Percentiles rank a stretch among this genome's conserved stretches.
Evolutionary conservation across 768 basidiomycete species (phyloP).

Genomic region (Ramaria sp.): DNA sequence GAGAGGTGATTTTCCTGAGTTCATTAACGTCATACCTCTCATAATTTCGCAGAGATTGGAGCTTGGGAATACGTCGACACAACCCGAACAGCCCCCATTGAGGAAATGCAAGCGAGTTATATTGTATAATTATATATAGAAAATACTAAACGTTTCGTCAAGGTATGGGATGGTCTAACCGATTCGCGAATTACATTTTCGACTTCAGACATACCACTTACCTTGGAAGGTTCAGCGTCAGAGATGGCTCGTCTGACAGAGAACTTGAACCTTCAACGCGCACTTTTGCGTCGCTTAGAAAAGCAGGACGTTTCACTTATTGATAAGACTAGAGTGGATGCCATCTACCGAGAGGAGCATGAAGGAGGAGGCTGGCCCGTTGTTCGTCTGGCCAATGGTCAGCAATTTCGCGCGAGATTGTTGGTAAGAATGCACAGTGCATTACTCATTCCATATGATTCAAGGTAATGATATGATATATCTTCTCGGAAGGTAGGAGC

Average conservation of each 20-base stretch:
- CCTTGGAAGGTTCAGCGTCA: slow-evolving; percentile 18
- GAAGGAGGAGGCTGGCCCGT: slow-evolving; percentile 66
- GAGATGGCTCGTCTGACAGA: slow-evolving; percentile 81
- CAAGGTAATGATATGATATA: background rate
- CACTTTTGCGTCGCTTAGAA: slow-evolving; percentile 55
- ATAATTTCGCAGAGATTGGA: slow-evolving; percentile 47
- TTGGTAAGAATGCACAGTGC: slow-evolving; percentile 38
- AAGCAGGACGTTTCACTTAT: slow-evolving; percentile 46
- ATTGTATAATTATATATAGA: background rate
- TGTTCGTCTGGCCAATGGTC: slow-evolving; percentile 61
- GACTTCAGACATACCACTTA: slow-evolving; percentile 17
- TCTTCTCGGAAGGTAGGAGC: slow-evolving; percentile 65
- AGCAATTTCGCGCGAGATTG: slow-evolving; percentile 56
- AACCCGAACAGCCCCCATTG: slow-evolving; percentile 55
- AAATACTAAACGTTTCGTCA: slow-evolving; percentile 17
- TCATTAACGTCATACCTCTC: background rate
- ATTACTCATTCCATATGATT: background rate
- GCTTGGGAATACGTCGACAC: slow-evolving; percentile 74
- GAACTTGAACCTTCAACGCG: slow-evolving; percentile 87
- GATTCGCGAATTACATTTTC: slow-evolving; percentile 68
- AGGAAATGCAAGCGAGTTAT: slow-evolving; percentile 70
- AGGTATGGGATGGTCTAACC: slow-evolving; percentile 90
- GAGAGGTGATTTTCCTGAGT: slow-evolving; percentile 31
- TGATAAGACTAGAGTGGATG: slow-evolving; percentile 64
- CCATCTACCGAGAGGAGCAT: slow-evolving; percentile 43